Evolutionary conservation across 2,329 filamentous ascomycete genomes (phyloP).

Genomic region (Clonostachys rosea): DNA sequence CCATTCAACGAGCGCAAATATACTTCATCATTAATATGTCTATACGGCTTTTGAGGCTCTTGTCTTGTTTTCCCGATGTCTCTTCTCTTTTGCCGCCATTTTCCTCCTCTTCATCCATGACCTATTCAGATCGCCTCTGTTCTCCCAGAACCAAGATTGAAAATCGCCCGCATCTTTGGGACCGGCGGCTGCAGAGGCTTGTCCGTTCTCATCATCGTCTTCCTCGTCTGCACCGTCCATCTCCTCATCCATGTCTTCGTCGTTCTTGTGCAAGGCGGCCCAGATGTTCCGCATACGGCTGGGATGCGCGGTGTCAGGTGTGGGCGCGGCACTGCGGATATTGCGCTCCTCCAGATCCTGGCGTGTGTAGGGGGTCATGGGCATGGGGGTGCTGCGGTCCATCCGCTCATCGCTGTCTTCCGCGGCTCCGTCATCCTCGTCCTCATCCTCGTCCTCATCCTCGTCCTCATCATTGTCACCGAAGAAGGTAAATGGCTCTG

Average conservation of each 20-base stretch:
- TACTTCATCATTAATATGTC: neutral
- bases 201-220: constrained; percentile 13
- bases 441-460: constrained; percentile 32
- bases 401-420: neutral
- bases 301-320: constrained; percentile 85
- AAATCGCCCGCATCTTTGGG: constrained; percentile 43
- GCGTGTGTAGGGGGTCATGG: constrained; percentile 79
- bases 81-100: constrained; percentile 59
- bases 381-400: constrained; percentile 31
- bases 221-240: constrained; percentile 19
- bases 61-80: constrained; percentile 60
- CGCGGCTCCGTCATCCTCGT: constrained; percentile 20
- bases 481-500: constrained; percentile 77
- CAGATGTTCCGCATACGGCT: constrained; percentile 57
- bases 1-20: neutral
- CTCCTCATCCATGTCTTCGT: constrained; percentile 26
- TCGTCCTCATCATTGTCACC: constrained; percentile 41
- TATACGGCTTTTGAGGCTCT: constrained; percentile 35
- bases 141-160: constrained; percentile 65
- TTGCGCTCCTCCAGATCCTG: constrained; percentile 72
- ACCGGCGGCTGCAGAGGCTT: constrained; percentile 6
- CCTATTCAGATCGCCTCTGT: constrained; percentile 58
- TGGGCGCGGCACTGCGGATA: constrained; percentile 85
- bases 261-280: constrained; percentile 23
- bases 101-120: constrained; percentile 64